Conservation (phyloP, 2,329 filamentous ascomycete species). For the Lecanicillium sp. region DNA sequence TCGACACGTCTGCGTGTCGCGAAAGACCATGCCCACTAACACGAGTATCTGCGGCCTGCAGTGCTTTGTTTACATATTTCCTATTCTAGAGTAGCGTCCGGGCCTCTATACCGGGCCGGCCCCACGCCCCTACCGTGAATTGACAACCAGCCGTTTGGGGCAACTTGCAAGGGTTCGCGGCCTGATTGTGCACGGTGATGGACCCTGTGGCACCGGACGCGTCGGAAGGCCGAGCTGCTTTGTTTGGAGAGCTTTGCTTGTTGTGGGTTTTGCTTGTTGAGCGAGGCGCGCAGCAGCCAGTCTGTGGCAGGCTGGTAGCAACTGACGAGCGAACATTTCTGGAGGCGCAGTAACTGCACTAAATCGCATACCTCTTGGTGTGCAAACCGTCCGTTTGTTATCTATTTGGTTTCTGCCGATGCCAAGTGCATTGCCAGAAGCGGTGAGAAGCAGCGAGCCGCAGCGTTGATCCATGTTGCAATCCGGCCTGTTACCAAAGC, state of each 20-base stretch:
- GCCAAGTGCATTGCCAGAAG: no score
- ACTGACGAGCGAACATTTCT: no score
- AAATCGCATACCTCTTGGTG: no score
- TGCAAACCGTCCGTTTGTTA: no score
- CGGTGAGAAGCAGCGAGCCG: no score
- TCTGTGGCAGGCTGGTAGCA: no score
- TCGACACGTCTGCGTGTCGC: constrained; percentile 8
- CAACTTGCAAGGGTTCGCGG: constrained; percentile 8
- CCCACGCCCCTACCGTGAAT: constrained; percentile 19
- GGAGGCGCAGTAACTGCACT: no score
- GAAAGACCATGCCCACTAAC: constrained; percentile 12
- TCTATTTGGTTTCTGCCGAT: no score
- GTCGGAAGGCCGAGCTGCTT: no score
- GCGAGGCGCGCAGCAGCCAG: no score
- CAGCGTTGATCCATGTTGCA: no score
- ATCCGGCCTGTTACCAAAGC: no score
- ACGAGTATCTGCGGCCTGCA: constrained; percentile 7
- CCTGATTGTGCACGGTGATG: background rate
- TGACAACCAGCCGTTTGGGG: constrained; percentile 24
- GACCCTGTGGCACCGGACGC: background rate
- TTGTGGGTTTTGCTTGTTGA: constrained; percentile 6
- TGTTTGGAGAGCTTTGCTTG: background rate
- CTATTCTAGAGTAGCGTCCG: constrained; percentile 31
- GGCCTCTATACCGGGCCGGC: constrained; percentile 15
- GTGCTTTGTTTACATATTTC: constrained; percentile 42